These are phyloP conservation scores for Mrakia gelida DNA, from an alignment of 768 basidiomycete genomes.

Conservation along the genomic window DNA sequence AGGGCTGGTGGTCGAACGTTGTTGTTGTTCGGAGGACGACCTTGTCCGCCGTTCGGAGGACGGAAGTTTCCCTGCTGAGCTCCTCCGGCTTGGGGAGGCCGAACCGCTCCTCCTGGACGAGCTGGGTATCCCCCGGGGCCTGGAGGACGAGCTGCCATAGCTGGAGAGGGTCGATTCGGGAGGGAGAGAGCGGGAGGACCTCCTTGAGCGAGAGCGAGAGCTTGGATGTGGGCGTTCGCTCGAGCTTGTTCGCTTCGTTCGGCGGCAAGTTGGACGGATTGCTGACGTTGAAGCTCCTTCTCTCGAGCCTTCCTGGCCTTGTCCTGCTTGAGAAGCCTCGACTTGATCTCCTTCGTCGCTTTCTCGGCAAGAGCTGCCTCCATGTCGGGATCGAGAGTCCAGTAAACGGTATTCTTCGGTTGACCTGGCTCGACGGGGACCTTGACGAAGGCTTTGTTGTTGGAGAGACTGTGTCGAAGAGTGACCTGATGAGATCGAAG, in stretches of 20 bases:
- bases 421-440: slow-evolving; percentile 59
- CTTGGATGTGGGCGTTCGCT: neutral
- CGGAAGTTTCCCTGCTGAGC: neutral
- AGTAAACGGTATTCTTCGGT: slow-evolving; percentile 58
- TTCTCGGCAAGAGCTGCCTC: slow-evolving; percentile 19
- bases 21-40: neutral
- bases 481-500: slow-evolving; percentile 60
- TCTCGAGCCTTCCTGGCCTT: neutral
- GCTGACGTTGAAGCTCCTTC: neutral
- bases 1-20: slow-evolving; percentile 34
- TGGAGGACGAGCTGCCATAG: slow-evolving; percentile 36
- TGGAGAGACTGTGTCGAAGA: slow-evolving; percentile 90
- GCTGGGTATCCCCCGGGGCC: too few relatives aligned
- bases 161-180: neutral
- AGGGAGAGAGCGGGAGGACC: neutral
- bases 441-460: slow-evolving; percentile 85
- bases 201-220: neutral
- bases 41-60: neutral
- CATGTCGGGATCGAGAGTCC: slow-evolving; percentile 13
- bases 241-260: slow-evolving; percentile 11
- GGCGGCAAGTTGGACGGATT: neutral
- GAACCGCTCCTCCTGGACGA: neutral
- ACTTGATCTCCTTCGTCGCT: slow-evolving; percentile 21
- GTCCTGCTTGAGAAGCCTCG: slow-evolving; percentile 16
- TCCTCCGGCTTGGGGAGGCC: neutral